Evolutionary conservation across 2,329 filamentous ascomycete species (phyloP).

Genomic region (Colletotrichum chlorophyti): DNA sequence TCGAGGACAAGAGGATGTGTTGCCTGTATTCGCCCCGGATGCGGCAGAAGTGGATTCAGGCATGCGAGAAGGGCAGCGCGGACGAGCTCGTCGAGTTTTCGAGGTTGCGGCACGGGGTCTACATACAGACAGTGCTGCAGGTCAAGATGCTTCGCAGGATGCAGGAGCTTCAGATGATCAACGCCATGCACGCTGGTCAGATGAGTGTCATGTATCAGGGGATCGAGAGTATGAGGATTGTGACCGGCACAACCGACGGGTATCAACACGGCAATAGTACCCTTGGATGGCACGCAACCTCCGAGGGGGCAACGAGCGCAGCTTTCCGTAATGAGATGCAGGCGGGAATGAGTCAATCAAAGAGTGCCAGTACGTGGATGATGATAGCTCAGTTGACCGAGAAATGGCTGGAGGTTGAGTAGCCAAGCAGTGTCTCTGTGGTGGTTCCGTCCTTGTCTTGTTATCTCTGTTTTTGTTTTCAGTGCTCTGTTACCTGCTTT

Average conservation of each 20-base stretch:
- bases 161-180: constrained; percentile 27
- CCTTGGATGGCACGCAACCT: constrained; percentile 43
- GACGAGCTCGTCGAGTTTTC: not conserved
- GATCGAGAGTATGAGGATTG: constrained; percentile 35
- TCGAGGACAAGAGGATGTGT: constrained; percentile 20
- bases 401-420: constrained; percentile 1
- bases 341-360: constrained; percentile 5
- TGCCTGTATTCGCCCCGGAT: constrained; percentile 29
- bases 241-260: constrained; percentile 37
- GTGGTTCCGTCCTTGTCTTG: no score
- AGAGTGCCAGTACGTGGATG: not conserved
- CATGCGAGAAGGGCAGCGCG: constrained; percentile 9
- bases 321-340: constrained; percentile 9
- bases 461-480: no score
- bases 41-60: constrained; percentile 21
- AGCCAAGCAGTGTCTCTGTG: no score
- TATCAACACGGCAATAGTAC: constrained; percentile 41
- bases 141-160: constrained; percentile 11
- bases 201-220: constrained; percentile 42
- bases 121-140: constrained; percentile 22
- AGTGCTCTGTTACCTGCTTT: no score
- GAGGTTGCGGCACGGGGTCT: constrained; percentile 9
- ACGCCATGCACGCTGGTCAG: constrained; percentile 37
- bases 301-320: constrained; percentile 37
- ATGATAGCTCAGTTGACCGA: not conserved